Evolutionary conservation across 179 eudicot genomes (phyloP).

Genomic region (Carnegiea gigantea): DNA sequence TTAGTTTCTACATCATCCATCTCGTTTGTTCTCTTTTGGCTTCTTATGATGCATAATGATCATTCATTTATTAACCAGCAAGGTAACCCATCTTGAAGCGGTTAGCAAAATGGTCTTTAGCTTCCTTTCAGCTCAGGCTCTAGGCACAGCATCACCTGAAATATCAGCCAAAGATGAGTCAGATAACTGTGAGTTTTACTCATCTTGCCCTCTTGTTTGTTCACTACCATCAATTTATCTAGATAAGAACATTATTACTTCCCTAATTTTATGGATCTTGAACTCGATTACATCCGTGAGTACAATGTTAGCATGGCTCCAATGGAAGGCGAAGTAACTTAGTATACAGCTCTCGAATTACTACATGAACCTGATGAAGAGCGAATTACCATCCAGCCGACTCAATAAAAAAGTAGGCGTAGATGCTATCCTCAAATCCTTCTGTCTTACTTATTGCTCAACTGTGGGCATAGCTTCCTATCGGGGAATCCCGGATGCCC

Average conservation of each 20-base stretch:
- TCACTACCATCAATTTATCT: neutral
- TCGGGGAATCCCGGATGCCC: conserved; percentile 85
- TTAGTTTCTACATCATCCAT: neutral
- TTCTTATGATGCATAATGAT: neutral
- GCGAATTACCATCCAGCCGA: conserved; percentile 77
- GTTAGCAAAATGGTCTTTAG: conserved; percentile 86
- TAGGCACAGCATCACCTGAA: conserved; percentile 69
- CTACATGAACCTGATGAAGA: conserved; percentile 83
- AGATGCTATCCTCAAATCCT: conserved; percentile 77
- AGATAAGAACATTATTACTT: neutral
- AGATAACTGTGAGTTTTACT: neutral
- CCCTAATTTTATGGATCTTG: neutral
- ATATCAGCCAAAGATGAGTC: conserved; percentile 8
- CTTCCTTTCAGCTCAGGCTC: conserved; percentile 89
- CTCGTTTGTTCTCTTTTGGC: neutral
- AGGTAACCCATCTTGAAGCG: conserved; percentile 68
- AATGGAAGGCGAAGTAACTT: no score
- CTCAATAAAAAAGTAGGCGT: conserved; percentile 60
- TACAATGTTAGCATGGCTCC: conserved; percentile 48
- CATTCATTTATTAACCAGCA: neutral
- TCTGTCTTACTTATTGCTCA: conserved; percentile 76
- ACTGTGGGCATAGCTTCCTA: conserved; percentile 66
- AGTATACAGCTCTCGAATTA: no score
- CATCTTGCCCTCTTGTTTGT: no score
- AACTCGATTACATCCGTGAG: conserved; percentile 62